phyloP scores from a whole-genome alignment of 2,329 filamentous ascomycete species.

The Trichoderma guizhouense region DNA sequence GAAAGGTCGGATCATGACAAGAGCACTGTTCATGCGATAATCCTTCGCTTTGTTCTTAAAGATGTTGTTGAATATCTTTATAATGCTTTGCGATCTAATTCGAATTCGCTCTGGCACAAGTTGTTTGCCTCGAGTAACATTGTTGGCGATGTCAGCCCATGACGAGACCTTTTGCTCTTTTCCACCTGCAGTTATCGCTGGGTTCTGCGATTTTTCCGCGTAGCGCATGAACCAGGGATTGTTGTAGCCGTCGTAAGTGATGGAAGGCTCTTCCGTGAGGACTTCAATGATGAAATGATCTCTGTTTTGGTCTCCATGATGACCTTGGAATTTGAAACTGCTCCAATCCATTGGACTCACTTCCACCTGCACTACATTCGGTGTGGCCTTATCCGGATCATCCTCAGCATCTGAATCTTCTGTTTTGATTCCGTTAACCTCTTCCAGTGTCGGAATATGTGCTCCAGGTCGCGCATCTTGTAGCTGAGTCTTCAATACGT shows the following conservation, averaged over 20 bases:
- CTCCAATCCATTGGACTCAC: background rate
- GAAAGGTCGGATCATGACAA: constrained; percentile 16
- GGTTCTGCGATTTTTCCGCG: background rate
- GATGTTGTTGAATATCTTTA: constrained; percentile 10
- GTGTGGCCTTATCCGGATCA: background rate
- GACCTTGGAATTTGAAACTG: background rate
- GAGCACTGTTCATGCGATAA: background rate
- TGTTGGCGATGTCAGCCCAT: background rate
- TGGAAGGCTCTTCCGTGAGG: background rate
- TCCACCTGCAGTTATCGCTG: background rate
- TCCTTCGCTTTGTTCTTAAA: background rate
- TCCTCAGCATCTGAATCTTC: background rate
- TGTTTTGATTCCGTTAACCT: background rate
- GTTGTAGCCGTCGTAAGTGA: background rate
- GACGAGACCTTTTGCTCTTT: background rate
- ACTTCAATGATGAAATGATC: background rate
- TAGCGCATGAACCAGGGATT: constrained; percentile 1
- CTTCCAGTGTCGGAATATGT: background rate
- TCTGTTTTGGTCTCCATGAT: background rate
- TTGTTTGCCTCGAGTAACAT: background rate
- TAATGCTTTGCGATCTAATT: constrained; percentile 10
- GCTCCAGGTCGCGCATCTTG: background rate
- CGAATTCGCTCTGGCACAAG: constrained; percentile 17
- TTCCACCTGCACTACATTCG: background rate
- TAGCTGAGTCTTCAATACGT: background rate